Conservation (phyloP, 1,139 yeast species). For the Ogataea hybrid region DNA sequence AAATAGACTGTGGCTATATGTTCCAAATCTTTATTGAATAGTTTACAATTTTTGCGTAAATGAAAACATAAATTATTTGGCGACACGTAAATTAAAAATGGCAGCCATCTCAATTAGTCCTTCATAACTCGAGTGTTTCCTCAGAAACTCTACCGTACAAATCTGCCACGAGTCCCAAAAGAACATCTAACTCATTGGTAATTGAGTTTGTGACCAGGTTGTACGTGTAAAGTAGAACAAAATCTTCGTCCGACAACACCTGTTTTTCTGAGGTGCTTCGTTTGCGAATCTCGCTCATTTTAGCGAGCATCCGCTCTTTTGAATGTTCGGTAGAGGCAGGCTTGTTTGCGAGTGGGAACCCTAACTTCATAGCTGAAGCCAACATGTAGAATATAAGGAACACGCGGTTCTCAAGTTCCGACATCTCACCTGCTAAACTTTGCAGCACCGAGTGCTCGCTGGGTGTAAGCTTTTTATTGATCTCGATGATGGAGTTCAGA, state of each 20-base stretch:
- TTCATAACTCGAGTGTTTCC: constrained; percentile 28
- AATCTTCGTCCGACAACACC: constrained; percentile 58
- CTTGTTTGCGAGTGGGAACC: constrained; percentile 73
- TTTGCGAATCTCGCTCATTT: constrained; percentile 53
- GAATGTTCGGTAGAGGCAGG: constrained; percentile 81
- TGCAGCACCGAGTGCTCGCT: constrained; percentile 57
- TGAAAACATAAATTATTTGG: constrained; percentile 5
- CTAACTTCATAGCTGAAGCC: constrained; percentile 72
- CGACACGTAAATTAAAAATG: constrained; percentile 6
- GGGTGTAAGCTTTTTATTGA: constrained; percentile 52
- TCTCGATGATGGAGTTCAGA: constrained; percentile 62
- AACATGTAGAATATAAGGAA: constrained; percentile 75
- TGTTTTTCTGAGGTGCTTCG: constrained; percentile 27
- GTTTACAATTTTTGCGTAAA: constrained; percentile 3
- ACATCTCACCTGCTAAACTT: constrained; percentile 56
- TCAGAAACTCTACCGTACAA: constrained; percentile 50
- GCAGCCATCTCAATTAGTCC: constrained; percentile 1
- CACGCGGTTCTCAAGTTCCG: constrained; percentile 67
- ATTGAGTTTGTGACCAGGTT: constrained; percentile 69
- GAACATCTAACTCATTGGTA: constrained; percentile 59
- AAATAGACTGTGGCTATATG: neutral
- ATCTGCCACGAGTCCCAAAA: constrained; percentile 52
- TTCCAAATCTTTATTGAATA: neutral
- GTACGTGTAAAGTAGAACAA: constrained; percentile 72
- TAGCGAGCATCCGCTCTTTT: constrained; percentile 63